These are phyloP conservation scores for Ensete glaucum DNA, from an alignment of 176 grass and related monocot species.

Conservation along the genomic window DNA sequence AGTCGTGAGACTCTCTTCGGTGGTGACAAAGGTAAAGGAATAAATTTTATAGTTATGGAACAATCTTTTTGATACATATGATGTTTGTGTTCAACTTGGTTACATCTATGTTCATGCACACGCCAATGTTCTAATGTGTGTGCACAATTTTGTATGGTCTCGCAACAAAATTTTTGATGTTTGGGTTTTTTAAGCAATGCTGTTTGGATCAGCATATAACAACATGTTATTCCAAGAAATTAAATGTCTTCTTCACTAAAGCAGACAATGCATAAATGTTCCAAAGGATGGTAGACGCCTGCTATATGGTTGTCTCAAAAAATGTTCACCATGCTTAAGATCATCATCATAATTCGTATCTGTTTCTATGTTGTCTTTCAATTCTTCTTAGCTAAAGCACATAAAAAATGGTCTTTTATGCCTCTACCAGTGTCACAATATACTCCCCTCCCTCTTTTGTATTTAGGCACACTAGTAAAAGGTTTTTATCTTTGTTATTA, in stretches of 20 bases:
- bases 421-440: background rate
- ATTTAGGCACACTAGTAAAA: background rate
- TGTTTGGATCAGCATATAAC: too few species aligned
- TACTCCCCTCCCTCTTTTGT: background rate
- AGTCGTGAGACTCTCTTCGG: too few species aligned
- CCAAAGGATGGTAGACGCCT: background rate
- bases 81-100: too few species aligned
- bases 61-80: too few species aligned
- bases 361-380: background rate
- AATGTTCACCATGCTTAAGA: background rate
- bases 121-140: too few species aligned
- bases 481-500: slow-evolving; percentile 19
- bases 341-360: background rate
- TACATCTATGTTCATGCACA: too few species aligned
- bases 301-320: background rate
- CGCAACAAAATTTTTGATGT: too few species aligned
- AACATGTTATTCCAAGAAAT: background rate
- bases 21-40: too few species aligned
- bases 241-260: background rate
- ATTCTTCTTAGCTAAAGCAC: background rate
- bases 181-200: too few species aligned
- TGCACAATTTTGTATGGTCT: too few species aligned
- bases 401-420: background rate
- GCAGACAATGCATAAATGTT: background rate
- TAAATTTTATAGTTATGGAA: too few species aligned